A percentile compares a stretch with the other conserved stretches of the same genome.
Conservation (phyloP, 176 grass and related monocot species). For the Eragrostis curvula region DNA sequence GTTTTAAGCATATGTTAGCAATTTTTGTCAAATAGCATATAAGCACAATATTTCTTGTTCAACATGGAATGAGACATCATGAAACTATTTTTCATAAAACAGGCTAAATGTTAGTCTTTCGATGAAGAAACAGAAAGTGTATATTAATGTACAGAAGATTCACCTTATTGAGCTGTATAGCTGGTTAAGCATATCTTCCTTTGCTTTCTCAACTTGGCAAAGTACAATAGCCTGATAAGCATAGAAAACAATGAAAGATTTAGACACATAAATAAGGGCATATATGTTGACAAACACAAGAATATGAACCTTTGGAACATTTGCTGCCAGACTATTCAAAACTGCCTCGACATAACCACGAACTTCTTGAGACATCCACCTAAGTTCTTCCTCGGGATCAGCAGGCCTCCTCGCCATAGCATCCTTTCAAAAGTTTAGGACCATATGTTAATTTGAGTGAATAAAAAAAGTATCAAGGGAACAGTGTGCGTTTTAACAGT, state of each 20-base stretch:
- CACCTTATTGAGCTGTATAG: constrained; percentile 95
- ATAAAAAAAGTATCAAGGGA: background rate
- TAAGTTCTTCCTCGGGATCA: constrained; percentile 97
- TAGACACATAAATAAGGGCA: background rate
- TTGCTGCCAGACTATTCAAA: constrained; percentile 94
- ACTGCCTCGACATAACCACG: constrained; percentile 97
- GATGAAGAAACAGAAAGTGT: constrained; percentile 13
- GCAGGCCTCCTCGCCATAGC: constrained; percentile 77
- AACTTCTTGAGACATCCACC: constrained; percentile 99
- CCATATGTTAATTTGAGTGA: constrained; percentile 40
- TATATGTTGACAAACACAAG: constrained; percentile 7
- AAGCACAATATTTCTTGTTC: constrained; percentile 1
- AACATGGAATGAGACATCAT: background rate
- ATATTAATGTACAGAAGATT: constrained; percentile 20
- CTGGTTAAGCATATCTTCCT: constrained; percentile 98
- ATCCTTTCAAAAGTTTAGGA: constrained; percentile 52
- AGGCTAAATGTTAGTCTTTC: background rate
- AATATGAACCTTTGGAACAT: constrained; percentile 89
- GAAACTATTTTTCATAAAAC: background rate
- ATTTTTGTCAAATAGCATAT: background rate
- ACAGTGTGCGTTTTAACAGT: no score
- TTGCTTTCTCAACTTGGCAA: constrained; percentile 99
- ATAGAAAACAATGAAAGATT: constrained; percentile 37
- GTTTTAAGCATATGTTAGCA: background rate
- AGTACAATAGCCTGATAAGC: constrained; percentile 85